Percentiles rank a stretch among this genome's conserved stretches.
Conservation (phyloP, 2,329 filamentous ascomycete species). For the Dactylellina cionopaga region DNA sequence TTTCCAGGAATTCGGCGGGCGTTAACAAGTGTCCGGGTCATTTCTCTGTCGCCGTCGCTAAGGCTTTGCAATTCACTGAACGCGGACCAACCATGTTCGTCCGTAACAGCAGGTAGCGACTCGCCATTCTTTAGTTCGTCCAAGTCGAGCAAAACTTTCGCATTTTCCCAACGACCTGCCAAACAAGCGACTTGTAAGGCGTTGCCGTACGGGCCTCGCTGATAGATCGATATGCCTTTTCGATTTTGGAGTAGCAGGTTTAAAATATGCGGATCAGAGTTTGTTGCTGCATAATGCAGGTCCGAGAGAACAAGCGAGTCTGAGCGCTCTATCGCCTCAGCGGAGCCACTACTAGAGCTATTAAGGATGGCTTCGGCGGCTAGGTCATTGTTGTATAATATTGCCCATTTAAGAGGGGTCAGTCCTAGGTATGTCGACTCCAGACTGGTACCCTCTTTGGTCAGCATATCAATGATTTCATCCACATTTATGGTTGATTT, state of each 20-base stretch:
- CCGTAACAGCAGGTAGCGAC: not conserved
- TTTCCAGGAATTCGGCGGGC: not conserved
- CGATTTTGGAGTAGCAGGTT: not conserved
- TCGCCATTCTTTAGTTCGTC: not conserved
- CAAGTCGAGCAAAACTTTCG: not conserved
- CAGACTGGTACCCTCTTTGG: too few species aligned
- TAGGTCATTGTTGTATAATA: too few species aligned
- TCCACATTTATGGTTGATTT: too few species aligned
- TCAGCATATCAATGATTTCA: too few species aligned
- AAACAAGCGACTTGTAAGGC: not conserved
- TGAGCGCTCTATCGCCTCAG: too few species aligned
- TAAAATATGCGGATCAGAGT: too few species aligned
- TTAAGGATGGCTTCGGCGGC: too few species aligned
- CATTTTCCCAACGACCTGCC: not conserved
- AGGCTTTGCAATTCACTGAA: not conserved
- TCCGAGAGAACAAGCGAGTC: too few species aligned
- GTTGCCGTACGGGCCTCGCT: not conserved
- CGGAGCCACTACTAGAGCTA: too few species aligned
- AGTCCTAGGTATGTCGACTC: too few species aligned
- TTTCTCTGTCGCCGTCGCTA: not conserved
- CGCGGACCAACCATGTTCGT: not conserved
- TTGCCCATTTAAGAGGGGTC: too few species aligned
- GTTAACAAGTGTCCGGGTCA: not conserved
- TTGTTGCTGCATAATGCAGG: too few species aligned
- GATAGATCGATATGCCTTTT: not conserved